phyloP scores from a whole-genome alignment of 805 yeast species.

The Sugiyamaella marilandica region DNA sequence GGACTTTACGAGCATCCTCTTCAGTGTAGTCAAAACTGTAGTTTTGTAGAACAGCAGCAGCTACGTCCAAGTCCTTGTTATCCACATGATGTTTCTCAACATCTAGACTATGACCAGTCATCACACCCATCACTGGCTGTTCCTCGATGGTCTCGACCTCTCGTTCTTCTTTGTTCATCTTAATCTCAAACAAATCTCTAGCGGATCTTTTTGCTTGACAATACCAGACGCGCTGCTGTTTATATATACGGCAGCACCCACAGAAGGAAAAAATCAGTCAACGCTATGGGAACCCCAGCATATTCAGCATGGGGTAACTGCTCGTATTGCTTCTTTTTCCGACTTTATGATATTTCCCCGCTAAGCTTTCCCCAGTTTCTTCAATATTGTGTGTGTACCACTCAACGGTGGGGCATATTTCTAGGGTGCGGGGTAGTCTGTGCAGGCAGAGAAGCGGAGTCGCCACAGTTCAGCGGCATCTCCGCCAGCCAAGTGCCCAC shows the following conservation, averaged over 20 bases:
- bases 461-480: not conserved
- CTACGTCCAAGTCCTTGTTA: conserved; percentile 8
- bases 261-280: not conserved
- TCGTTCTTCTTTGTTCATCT: not conserved
- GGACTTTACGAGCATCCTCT: conserved; percentile 32
- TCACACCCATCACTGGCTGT: not conserved
- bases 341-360: not conserved
- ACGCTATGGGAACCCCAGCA: not conserved
- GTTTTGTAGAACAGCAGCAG: conserved; percentile 9
- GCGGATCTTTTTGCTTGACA: not conserved
- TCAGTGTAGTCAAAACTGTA: conserved; percentile 13
- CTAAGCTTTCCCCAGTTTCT: not conserved
- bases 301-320: not conserved
- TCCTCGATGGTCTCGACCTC: not conserved
- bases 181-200: not conserved
- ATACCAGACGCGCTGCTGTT: not conserved
- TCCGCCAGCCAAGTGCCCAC: no score
- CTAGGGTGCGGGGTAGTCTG: not conserved
- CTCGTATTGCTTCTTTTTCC: not conserved
- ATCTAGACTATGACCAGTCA: not conserved
- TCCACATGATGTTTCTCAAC: conserved; percentile 9
- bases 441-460: not conserved
- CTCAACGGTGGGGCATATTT: no score
- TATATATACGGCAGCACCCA: not conserved
- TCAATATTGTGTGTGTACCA: not conserved